Evolutionary conservation across 495 filamentous ascomycete species (phyloP).

Genomic region (Saxophila tyrrhenica): DNA sequence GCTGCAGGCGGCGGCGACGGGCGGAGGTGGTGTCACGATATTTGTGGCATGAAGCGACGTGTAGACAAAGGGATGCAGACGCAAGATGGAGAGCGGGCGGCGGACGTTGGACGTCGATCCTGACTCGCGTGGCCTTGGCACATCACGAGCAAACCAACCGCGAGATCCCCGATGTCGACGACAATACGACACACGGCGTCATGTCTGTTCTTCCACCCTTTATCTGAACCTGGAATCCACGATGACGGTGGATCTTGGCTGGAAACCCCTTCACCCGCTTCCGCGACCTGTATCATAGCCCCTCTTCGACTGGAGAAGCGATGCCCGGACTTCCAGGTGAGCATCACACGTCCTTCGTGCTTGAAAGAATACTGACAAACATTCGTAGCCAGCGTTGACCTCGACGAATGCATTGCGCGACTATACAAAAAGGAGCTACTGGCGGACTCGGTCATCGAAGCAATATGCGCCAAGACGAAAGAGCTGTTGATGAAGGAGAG

Average conservation of each 20-base stretch:
- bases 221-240: background rate
- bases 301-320: constrained; percentile 8
- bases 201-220: background rate
- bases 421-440: constrained; percentile 93
- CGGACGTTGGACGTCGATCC: too few relatives aligned
- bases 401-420: constrained; percentile 93
- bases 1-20: too few relatives aligned
- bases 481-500: constrained; percentile 98
- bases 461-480: constrained; percentile 97
- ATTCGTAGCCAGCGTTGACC: constrained; percentile 74
- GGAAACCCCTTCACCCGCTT: background rate
- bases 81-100: too few relatives aligned
- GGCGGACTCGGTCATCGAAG: constrained; percentile 95
- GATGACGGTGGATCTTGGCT: background rate
- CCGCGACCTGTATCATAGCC: background rate
- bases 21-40: too few relatives aligned
- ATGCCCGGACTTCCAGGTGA: constrained; percentile 88
- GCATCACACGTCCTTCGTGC: constrained; percentile 18
- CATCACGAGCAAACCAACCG: too few relatives aligned
- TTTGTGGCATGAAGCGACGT: too few relatives aligned
- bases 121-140: too few relatives aligned
- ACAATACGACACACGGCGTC: background rate
- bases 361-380: constrained; percentile 6
- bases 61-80: too few relatives aligned
- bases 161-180: background rate